Evolutionary conservation across 2,329 filamentous ascomycete species (phyloP).

Genomic region (Calonectria pseudoreteaudii): DNA sequence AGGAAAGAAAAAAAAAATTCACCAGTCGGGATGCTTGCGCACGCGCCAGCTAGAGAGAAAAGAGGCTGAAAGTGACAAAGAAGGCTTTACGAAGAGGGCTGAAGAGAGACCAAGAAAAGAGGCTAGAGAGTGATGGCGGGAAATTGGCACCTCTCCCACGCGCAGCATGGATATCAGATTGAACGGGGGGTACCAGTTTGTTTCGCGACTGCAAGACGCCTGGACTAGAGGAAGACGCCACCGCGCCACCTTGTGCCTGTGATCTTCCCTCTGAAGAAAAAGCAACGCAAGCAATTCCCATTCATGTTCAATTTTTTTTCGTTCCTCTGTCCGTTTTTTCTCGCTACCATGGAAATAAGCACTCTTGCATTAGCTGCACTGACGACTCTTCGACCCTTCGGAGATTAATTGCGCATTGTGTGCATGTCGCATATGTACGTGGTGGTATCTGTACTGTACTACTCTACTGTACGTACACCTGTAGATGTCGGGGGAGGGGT

Average conservation of each 20-base stretch:
- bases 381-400: background rate
- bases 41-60: background rate
- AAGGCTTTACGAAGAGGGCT: background rate
- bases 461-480: background rate
- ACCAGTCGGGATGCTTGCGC: background rate
- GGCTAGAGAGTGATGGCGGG: background rate
- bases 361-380: background rate
- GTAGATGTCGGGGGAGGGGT: no score
- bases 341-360: background rate
- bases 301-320: background rate
- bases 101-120: background rate
- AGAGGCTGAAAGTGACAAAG: background rate
- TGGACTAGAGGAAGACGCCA: background rate
- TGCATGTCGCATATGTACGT: slow-evolving; percentile 4
- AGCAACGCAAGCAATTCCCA: background rate
- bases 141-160: background rate
- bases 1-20: no score
- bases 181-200: background rate
- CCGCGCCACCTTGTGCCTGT: slow-evolving; percentile 8
- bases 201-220: slow-evolving; percentile 20
- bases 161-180: background rate
- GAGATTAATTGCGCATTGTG: slow-evolving; percentile 20
- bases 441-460: background rate
- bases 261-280: background rate
- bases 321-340: background rate